These are phyloP conservation scores for Zymoseptoria crescenta DNA, from an alignment of 2,329 filamentous ascomycete genomes.

Conservation along the genomic window DNA sequence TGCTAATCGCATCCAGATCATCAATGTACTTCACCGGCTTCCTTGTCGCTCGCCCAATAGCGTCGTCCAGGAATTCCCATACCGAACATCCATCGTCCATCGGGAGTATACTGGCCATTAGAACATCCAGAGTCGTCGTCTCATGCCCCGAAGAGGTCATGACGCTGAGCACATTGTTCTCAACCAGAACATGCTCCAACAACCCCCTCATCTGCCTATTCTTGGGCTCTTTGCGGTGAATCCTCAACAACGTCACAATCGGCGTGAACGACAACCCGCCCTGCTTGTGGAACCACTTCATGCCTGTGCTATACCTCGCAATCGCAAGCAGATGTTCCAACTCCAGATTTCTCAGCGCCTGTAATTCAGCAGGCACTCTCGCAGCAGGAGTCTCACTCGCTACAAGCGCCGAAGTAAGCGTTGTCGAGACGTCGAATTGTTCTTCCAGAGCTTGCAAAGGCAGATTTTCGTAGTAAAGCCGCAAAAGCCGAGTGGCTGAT, in stretches of 20 bases:
- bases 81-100: conserved; percentile 33
- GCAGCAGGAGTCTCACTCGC: conserved; percentile 18
- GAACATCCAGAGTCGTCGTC: conserved; percentile 35
- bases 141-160: conserved; percentile 16
- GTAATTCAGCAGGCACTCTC: conserved; percentile 23
- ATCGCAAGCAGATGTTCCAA: conserved; percentile 75
- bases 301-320: conserved; percentile 69
- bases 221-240: conserved; percentile 37
- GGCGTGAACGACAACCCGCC: conserved; percentile 57
- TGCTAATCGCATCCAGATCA: conserved; percentile 36
- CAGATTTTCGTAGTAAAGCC: conserved; percentile 75
- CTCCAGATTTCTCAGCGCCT: conserved; percentile 56
- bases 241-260: conserved; percentile 61
- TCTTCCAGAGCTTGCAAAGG: conserved; percentile 73
- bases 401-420: conserved; percentile 61
- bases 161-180: conserved; percentile 58
- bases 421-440: conserved; percentile 78
- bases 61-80: conserved; percentile 75
- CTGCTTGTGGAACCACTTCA: conserved; percentile 82
- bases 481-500: conserved; percentile 67
- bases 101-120: conserved; percentile 37
- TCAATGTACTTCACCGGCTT: conserved; percentile 81
- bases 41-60: conserved; percentile 63
- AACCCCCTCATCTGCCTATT: conserved; percentile 34
- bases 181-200: conserved; percentile 46